Conservation (phyloP, 768 basidiomycete genomes). For the Agrocybe chaxingu region DNA sequence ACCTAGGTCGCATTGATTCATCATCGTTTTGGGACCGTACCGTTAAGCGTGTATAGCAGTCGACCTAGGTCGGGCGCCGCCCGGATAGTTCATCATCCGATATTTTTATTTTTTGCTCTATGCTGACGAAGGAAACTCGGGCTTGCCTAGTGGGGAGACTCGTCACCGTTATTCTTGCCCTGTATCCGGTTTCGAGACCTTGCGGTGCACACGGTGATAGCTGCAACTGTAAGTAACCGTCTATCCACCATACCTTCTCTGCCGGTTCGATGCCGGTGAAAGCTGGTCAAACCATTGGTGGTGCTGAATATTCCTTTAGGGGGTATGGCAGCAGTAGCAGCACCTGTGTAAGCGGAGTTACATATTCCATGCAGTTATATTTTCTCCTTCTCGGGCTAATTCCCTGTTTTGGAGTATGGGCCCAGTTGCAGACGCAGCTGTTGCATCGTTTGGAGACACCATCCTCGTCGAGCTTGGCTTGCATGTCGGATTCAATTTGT, state of each 20-base stretch:
- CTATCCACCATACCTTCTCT: neutral
- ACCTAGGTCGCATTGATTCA: neutral
- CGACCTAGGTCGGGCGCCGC: no score
- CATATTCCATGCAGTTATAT: neutral
- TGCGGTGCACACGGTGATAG: slow-evolving; percentile 57
- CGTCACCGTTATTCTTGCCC: slow-evolving; percentile 57
- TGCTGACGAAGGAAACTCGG: neutral
- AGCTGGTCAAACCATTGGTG: no score
- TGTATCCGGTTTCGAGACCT: slow-evolving; percentile 65
- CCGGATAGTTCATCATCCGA: no score
- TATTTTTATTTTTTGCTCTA: neutral
- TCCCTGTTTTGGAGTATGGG: slow-evolving; percentile 36
- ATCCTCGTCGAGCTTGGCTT: slow-evolving; percentile 57
- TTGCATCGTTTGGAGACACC: slow-evolving; percentile 49
- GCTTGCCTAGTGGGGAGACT: slow-evolving; percentile 54
- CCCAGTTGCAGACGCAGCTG: slow-evolving; percentile 49
- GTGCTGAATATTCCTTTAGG: slow-evolving; percentile 17
- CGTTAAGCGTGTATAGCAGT: no score
- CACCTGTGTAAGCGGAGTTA: slow-evolving; percentile 32
- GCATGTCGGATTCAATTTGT: slow-evolving; percentile 51
- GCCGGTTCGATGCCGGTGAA: no score
- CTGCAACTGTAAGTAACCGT: slow-evolving; percentile 46
- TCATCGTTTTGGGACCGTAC: neutral
- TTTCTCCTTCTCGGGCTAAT: neutral
- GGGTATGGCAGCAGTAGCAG: slow-evolving; percentile 39